Conservation (phyloP, 805 yeast genomes). For the Candida silvicultrix region DNA sequence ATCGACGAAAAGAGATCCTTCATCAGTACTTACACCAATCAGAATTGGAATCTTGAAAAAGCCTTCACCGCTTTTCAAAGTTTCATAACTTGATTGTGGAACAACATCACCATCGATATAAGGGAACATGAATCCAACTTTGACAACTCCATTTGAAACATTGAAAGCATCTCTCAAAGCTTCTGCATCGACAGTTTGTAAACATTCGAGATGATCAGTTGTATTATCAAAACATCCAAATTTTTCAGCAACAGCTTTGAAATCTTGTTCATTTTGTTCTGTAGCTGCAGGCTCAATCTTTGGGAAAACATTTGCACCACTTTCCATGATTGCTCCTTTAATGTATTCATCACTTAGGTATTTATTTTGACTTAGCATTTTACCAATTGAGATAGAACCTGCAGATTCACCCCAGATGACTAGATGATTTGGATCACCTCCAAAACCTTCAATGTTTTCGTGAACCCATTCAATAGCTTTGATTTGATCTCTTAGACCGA, state of each 20-base stretch:
- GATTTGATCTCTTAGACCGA: slow-evolving; percentile 30
- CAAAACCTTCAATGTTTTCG: slow-evolving; percentile 27
- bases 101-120: slow-evolving; percentile 13
- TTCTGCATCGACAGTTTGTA: slow-evolving; percentile 7
- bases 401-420: slow-evolving; percentile 34
- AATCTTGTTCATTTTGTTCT: slow-evolving; percentile 6
- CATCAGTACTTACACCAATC: slow-evolving; percentile 19
- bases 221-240: slow-evolving; percentile 1
- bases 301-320: slow-evolving; percentile 8
- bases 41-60: slow-evolving; percentile 15
- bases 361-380: slow-evolving; percentile 4
- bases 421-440: slow-evolving; percentile 29
- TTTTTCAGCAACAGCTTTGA: slow-evolving; percentile 1
- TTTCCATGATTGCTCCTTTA: slow-evolving; percentile 14
- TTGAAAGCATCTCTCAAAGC: slow-evolving; percentile 6
- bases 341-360: slow-evolving; percentile 4
- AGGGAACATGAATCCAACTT: slow-evolving; percentile 2
- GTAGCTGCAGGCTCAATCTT: slow-evolving; percentile 10
- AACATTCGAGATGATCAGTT: slow-evolving; percentile 6
- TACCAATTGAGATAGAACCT: slow-evolving; percentile 23
- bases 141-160: slow-evolving; percentile 8
- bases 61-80: slow-evolving; percentile 4
- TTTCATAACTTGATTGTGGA: slow-evolving; percentile 9
- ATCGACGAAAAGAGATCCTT: slow-evolving; percentile 9
- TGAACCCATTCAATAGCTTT: slow-evolving; percentile 29